Conservation (phyloP, 1,284 basidiomycete genomes). For the Ganoderma lingzhi region DNA sequence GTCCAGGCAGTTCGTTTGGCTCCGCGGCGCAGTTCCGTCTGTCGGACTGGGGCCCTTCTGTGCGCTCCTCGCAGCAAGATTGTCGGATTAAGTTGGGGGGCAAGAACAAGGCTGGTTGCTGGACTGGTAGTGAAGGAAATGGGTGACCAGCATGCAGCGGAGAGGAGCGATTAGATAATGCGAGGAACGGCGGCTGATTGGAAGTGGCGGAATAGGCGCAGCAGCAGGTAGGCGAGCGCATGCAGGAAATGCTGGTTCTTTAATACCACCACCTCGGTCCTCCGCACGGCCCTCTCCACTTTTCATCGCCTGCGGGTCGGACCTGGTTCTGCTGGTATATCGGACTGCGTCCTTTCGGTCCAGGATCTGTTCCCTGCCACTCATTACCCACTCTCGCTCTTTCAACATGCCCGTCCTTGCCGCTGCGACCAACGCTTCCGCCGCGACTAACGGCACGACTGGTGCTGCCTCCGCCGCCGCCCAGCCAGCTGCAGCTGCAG, state of each 20-base stretch:
- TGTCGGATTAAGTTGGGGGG: background rate
- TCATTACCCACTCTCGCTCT: constrained; percentile 3
- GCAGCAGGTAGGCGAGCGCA: constrained; percentile 1
- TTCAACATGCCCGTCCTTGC: constrained; percentile 29
- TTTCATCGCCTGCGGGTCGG: constrained; percentile 16
- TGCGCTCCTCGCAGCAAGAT: constrained; percentile 4
- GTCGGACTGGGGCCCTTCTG: background rate
- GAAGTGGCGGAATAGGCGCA: constrained; percentile 9
- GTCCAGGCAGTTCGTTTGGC: background rate
- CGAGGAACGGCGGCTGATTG: constrained; percentile 3
- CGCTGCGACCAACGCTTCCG: constrained; percentile 15
- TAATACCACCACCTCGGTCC: constrained; percentile 13
- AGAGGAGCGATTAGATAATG: constrained; percentile 19
- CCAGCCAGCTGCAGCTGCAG: constrained; percentile 13
- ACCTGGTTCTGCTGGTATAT: constrained; percentile 13
- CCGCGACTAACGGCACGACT: constrained; percentile 1
- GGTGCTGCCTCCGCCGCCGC: background rate
- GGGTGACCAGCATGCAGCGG: constrained; percentile 6
- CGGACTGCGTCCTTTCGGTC: background rate
- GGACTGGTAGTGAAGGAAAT: constrained; percentile 6
- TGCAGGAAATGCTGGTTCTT: background rate
- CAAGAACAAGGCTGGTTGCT: background rate
- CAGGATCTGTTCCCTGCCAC: constrained; percentile 5
- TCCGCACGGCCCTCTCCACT: constrained; percentile 6
- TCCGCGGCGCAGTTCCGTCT: background rate